These are phyloP conservation scores for Rhododendron ovatum DNA, from an alignment of 148 eudicot species.

Conservation along the genomic window DNA sequence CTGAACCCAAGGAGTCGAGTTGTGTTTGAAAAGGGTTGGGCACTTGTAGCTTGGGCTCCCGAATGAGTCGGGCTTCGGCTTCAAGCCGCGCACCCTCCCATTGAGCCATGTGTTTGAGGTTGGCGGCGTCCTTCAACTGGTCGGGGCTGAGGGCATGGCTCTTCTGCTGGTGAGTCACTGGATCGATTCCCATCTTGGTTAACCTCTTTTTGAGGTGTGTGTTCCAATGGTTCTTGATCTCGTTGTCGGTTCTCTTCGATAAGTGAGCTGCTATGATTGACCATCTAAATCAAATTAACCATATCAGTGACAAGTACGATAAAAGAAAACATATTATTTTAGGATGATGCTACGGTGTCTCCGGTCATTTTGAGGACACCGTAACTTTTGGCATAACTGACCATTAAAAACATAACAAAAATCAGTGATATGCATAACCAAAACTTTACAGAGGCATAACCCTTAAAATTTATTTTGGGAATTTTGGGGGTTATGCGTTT, in stretches of 20 bases:
- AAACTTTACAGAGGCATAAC: no score
- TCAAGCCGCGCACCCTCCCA: slow-evolving; percentile 45
- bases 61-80: slow-evolving; percentile 36
- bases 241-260: slow-evolving; percentile 38
- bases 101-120: slow-evolving; percentile 43
- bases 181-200: slow-evolving; percentile 38
- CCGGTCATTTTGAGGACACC: no score
- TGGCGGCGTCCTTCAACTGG: slow-evolving; percentile 15
- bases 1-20: not conserved
- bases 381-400: no score
- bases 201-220: slow-evolving; percentile 34
- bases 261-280: slow-evolving; percentile 33
- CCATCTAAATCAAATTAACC: slow-evolving; percentile 22
- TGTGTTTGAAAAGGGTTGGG: not conserved
- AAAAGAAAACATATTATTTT: no score
- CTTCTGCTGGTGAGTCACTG: slow-evolving; percentile 36
- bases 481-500: no score
- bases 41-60: slow-evolving; percentile 9
- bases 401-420: no score
- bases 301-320: not conserved
- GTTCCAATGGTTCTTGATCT: slow-evolving; percentile 44
- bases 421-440: no score
- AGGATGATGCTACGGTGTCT: no score
- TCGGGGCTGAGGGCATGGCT: slow-evolving; percentile 14
- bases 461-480: no score